A percentile compares a stretch with the other conserved stretches of the same genome.
phyloP scores from a whole-genome alignment of 805 yeast species.

The Metschnikowia similis region DNA sequence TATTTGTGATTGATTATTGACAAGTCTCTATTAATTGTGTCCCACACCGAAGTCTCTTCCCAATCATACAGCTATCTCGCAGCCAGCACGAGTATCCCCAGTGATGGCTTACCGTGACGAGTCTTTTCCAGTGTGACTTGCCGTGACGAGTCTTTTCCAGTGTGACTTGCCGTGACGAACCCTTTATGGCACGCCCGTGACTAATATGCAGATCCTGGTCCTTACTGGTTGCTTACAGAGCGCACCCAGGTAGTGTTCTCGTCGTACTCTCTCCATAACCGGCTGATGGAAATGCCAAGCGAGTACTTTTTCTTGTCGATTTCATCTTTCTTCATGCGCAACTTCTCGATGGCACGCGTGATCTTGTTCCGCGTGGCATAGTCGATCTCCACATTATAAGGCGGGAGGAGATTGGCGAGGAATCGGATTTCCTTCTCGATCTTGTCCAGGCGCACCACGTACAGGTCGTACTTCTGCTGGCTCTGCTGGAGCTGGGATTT shows the following conservation, averaged over 20 bases:
- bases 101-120: too few species aligned
- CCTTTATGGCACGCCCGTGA: neutral
- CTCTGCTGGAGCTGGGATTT: slow-evolving; percentile 11
- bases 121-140: too few species aligned
- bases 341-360: slow-evolving; percentile 36
- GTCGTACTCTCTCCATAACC: slow-evolving; percentile 41
- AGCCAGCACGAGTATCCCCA: too few species aligned
- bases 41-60: neutral
- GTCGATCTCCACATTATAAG: slow-evolving; percentile 41
- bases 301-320: slow-evolving; percentile 38
- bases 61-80: neutral
- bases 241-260: slow-evolving; percentile 43
- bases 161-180: too few species aligned
- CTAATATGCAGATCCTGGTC: neutral
- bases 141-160: neutral
- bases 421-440: slow-evolving; percentile 39
- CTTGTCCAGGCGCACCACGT: slow-evolving; percentile 28
- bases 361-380: slow-evolving; percentile 39
- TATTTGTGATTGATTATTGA: neutral
- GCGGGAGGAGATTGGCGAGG: slow-evolving; percentile 38
- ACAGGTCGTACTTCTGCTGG: slow-evolving; percentile 35
- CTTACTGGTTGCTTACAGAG: slow-evolving; percentile 19
- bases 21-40: neutral
- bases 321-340: slow-evolving; percentile 38
- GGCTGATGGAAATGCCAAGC: slow-evolving; percentile 39